These are phyloP conservation scores for Globisporangium spiculum DNA, from an alignment of 352 stramenopile genomes.

Conservation along the genomic window DNA sequence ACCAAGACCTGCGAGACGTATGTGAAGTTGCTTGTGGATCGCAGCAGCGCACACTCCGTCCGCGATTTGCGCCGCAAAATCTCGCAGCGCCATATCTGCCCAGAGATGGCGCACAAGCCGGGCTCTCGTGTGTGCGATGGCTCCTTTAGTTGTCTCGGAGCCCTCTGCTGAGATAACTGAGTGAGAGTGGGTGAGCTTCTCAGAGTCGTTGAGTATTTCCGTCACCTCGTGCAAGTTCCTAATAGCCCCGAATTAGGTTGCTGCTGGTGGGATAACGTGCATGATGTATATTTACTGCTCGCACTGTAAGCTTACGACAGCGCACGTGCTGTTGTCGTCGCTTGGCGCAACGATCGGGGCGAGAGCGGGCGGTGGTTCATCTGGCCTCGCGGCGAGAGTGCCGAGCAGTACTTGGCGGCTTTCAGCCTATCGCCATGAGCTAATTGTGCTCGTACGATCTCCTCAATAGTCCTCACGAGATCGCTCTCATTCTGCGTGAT, in stretches of 20 bases:
- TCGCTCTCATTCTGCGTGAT: constrained; percentile 21
- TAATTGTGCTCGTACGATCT: constrained; percentile 13
- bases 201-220: neutral
- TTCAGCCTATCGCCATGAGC: neutral
- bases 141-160: neutral
- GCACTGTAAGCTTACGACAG: neutral
- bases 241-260: neutral
- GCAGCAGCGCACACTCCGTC: neutral
- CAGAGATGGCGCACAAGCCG: neutral
- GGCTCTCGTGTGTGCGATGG: neutral
- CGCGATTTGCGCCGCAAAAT: constrained; percentile 9
- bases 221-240: neutral
- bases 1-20: neutral
- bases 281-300: too few species aligned
- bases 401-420: constrained; percentile 13
- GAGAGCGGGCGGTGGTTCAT: neutral
- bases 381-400: neutral
- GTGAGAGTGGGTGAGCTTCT: too few species aligned
- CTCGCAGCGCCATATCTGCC: neutral
- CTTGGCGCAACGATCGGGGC: neutral
- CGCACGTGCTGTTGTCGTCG: neutral
- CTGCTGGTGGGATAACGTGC: neutral
- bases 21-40: neutral
- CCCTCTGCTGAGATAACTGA: neutral
- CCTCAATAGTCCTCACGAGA: constrained; percentile 24